Evolutionary conservation across 495 filamentous ascomycete species (phyloP), one percentile per base, ranked within the genome.

Genomic region (Penicillium angulare): DNA sequence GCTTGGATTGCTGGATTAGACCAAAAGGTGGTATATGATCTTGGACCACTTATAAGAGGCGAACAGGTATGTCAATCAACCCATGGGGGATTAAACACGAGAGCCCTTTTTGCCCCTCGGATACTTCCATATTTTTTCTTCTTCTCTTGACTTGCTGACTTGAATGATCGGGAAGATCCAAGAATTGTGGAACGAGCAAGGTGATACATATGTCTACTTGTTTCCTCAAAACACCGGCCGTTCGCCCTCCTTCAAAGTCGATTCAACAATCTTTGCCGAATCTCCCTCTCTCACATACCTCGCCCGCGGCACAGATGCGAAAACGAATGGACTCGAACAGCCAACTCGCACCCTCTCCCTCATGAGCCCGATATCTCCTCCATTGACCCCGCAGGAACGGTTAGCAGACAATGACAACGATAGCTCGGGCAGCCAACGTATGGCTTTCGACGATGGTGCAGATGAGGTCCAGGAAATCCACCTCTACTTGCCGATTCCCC

Each of bases 161-260:
- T 5, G 16, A 5, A n/a, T 18, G 27, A 45, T 31, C 13, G 8
- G 27, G 27, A 2, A 92, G 87, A 80, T 95, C 9, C 76, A 84
- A 0, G 95, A 97, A 69, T 67, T 98, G 23, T 97, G 95, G 95
- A 86, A 91, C 55, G 87, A 93, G 29, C 61, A 76, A 34, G 90
- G 87, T 16, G 87, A 92, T 61, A 86, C 89, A n/a, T 83, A 83
- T 46, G 80, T 98, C 21, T 95, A 93, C 60, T 72, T 97, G 7
- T 88, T 88, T 59, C 81, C 90, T 2, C 80, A 81, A 34, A 81
- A 74, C 27, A 79, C 78, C 43, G 79, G 82, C 38, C 78, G 77
- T 41, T 78, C 86, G 0, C 77, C 93, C 7, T 95, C 87, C 7
- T 95, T 96, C 68, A 87, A 81, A 57, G 73, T 95, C 9, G 77